A percentile compares a stretch with the other conserved stretches of the same genome.
Evolutionary conservation across 305 asterid species (phyloP).

Genomic region (Ajuga reptans): DNA sequence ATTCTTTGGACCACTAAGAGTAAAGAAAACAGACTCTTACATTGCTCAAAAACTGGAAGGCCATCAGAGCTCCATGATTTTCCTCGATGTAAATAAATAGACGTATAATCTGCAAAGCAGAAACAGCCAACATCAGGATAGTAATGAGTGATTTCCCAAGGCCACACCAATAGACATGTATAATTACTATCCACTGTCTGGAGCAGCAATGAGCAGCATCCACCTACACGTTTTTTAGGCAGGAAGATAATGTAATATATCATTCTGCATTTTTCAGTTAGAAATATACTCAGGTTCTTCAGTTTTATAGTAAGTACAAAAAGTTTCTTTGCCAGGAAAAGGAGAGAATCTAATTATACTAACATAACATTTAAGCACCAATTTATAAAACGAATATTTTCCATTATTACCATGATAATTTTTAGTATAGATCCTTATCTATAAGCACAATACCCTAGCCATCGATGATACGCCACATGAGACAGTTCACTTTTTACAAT

Average conservation of each 20-base stretch:
- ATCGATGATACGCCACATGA: not conserved
- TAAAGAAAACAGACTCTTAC: constrained; percentile 45
- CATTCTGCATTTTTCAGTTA: not conserved
- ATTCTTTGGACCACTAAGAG: constrained; percentile 2
- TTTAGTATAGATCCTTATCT: not conserved
- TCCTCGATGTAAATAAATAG: constrained; percentile 83
- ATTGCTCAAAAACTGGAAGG: constrained; percentile 89
- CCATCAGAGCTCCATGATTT: constrained; percentile 62
- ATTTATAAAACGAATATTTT: not conserved
- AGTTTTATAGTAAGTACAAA: not conserved
- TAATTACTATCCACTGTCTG: not conserved
- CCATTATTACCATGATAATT: not conserved
- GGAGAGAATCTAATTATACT: not conserved
- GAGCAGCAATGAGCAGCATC: not conserved
- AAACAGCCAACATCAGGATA: constrained; percentile 24
- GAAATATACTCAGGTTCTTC: not conserved
- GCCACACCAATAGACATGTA: constrained; percentile 9
- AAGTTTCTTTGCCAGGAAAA: not conserved
- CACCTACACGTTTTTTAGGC: not conserved
- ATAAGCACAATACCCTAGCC: constrained; percentile 7
- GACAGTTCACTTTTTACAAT: constrained; percentile 1
- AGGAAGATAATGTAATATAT: not conserved
- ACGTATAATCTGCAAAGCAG: constrained; percentile 62
- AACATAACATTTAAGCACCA: not conserved
- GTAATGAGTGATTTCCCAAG: constrained; percentile 9